Conservation (phyloP, 257 asterid genomes). For the Thymus mandschuricus region DNA sequence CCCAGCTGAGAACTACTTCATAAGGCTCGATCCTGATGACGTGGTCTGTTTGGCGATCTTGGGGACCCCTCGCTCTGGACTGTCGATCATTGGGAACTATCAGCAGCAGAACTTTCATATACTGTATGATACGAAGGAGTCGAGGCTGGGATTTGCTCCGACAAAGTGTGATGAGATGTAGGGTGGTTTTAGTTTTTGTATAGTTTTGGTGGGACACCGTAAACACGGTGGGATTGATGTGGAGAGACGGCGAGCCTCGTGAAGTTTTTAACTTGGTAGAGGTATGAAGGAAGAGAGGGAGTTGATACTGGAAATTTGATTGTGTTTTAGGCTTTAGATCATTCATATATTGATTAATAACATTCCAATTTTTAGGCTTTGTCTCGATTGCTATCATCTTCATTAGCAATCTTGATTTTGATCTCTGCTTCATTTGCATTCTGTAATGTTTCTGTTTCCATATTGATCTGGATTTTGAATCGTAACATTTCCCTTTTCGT, state of each 20-base stretch:
- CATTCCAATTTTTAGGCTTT: background rate
- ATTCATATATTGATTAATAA: conserved; percentile 35
- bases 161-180: conserved; percentile 69
- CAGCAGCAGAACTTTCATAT: conserved; percentile 95
- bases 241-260: background rate
- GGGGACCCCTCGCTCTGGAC: conserved; percentile 70
- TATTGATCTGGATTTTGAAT: too few species aligned
- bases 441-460: background rate
- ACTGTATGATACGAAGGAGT: conserved; percentile 64
- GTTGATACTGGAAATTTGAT: background rate
- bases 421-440: background rate
- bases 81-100: conserved; percentile 90
- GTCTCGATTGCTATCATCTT: too few species aligned
- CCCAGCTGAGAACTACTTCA: conserved; percentile 81
- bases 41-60: conserved; percentile 81
- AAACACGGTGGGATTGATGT: conserved; percentile 30
- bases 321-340: conserved; percentile 23
- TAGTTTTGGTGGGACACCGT: conserved; percentile 43
- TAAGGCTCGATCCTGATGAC: conserved; percentile 70
- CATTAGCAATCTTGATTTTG: too few species aligned
- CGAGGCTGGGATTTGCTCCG: conserved; percentile 88
- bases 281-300: too few species aligned
- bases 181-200: conserved; percentile 27
- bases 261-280: background rate
- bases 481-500: too few species aligned